Base-by-base conservation (phyloP, 2,329 filamentous ascomycete species). In the Epichloe amarillans region DNA sequence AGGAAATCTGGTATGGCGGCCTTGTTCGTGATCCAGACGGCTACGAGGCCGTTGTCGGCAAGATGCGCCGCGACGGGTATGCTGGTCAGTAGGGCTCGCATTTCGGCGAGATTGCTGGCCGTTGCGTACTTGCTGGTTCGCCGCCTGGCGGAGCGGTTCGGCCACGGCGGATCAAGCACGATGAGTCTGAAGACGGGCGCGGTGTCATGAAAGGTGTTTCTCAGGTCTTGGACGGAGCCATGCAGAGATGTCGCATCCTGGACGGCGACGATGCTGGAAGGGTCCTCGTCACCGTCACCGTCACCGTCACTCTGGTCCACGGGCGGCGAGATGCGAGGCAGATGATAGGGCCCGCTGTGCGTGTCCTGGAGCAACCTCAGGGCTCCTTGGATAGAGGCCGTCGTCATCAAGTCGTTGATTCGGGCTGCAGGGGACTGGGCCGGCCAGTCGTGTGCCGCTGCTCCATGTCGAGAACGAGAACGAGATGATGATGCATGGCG, bases 21-120 rank as follows among this genome's bases (percentile, higher is more conserved):
- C 55, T 82, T 86, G 65, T 91, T 91, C 47, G 87, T 91, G 51
- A 89, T 74, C 86, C 86, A 91, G 19, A 91, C 67, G 17, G 77
- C 85, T 0, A 90, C 75, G 1, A 87, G 64, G 14, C 79, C 80
- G 30, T 72, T 67, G 0, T 67, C 57, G 11, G 69, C 66, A 21
- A 87, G 70, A 44, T 75, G 73, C 2, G 72, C 64, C 14, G 75
- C 66, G 2, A 88, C 56, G n/a, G 80, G 79, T 26, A 84, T 69
- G 11, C 66, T 66, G 3, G 66, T 65, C n/a, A 84, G 68, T 2
- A 84, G 69, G 1, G 59, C 49, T 12, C 67, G 63, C 50, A 81
- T 71, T 47, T 77, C 72, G 12, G 67, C 60, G 41, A 72, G 65
- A 52, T 67, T 67, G 47, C 68, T 60, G 5, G 73, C 72, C 5